phyloP scores from a whole-genome alignment of 1,284 basidiomycete genomes.

The Sanghuangporus sanghuang region DNA sequence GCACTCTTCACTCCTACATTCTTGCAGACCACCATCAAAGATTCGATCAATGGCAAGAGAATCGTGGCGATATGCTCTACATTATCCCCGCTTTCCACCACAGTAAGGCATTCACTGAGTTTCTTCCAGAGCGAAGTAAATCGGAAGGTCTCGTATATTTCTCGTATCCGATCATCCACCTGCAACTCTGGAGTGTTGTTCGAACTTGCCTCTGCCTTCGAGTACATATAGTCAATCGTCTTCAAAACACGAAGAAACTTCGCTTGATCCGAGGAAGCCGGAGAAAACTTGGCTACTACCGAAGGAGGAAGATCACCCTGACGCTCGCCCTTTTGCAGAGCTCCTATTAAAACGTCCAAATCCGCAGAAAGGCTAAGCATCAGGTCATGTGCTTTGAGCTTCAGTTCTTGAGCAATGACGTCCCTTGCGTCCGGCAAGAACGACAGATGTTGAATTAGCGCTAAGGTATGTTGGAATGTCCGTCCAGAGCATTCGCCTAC shows the following conservation, averaged over 20 bases:
- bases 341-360: conserved; percentile 67
- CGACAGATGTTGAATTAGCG: conserved; percentile 86
- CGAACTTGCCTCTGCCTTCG: conserved; percentile 7
- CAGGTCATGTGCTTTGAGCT: conserved; percentile 79
- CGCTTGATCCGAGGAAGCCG: conserved; percentile 88
- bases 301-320: conserved; percentile 57
- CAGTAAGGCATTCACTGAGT: conserved; percentile 78
- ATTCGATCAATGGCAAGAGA: conserved; percentile 87
- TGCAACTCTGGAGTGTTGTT: conserved; percentile 27
- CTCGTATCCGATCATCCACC: conserved; percentile 76
- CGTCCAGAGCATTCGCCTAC: conserved; percentile 92
- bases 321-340: conserved; percentile 50
- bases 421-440: conserved; percentile 83
- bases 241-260: conserved; percentile 90
- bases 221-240: conserved; percentile 94
- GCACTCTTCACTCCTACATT: conserved; percentile 68
- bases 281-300: conserved; percentile 83
- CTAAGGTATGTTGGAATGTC: conserved; percentile 88
- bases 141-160: conserved; percentile 84
- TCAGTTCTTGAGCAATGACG: conserved; percentile 83
- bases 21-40: conserved; percentile 98
- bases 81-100: conserved; percentile 76
- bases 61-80: conserved; percentile 88
- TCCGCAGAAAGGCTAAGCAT: conserved; percentile 71
- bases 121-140: conserved; percentile 84